A percentile compares a stretch with the other conserved stretches of the same genome.
Conservation (phyloP, 257 asterid species). For the Plectranthus barbatus region DNA sequence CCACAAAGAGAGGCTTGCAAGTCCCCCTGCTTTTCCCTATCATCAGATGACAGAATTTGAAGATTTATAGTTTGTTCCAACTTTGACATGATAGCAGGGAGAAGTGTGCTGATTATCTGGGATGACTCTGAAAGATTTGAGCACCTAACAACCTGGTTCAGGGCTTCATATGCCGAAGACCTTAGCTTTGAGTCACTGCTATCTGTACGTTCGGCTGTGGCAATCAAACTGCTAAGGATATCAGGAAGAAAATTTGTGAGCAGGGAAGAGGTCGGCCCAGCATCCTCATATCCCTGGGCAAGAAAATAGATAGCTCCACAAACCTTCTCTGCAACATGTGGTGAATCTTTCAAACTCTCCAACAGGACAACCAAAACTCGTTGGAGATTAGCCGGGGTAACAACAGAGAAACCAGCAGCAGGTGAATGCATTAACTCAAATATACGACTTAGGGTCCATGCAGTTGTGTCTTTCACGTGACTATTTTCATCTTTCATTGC, state of each 20-base stretch:
- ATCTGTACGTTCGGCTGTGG: conserved; percentile 67
- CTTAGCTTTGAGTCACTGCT: conserved; percentile 62
- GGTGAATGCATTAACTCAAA: conserved; percentile 75
- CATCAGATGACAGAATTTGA: conserved; percentile 58
- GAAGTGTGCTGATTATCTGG: conserved; percentile 49
- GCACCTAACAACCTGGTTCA: conserved; percentile 72
- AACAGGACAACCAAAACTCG: conserved; percentile 46
- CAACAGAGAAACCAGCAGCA: conserved; percentile 51
- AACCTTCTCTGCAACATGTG: conserved; percentile 73
- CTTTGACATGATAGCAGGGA: conserved; percentile 66
- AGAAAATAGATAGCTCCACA: conserved; percentile 83
- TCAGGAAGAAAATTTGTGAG: conserved; percentile 62
- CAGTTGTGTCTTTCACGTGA: conserved; percentile 82
- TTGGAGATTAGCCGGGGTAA: conserved; percentile 57
- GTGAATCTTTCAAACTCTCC: conserved; percentile 60
- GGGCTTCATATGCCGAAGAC: conserved; percentile 63
- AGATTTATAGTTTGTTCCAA: conserved; percentile 49
- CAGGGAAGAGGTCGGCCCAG: conserved; percentile 55
- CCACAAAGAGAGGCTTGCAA: conserved; percentile 88
- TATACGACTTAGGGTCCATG: conserved; percentile 92
- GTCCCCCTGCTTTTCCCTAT: conserved; percentile 82
- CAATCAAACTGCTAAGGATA: conserved; percentile 42
- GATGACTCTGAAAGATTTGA: conserved; percentile 62
- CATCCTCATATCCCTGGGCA: conserved; percentile 82
- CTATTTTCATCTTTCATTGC: conserved; percentile 68